A percentile compares a stretch with the other conserved stretches of the same genome.
These are phyloP conservation scores for Conticribra guillardii DNA, from an alignment of 108 stramenopile genomes.

Conservation along the genomic window DNA sequence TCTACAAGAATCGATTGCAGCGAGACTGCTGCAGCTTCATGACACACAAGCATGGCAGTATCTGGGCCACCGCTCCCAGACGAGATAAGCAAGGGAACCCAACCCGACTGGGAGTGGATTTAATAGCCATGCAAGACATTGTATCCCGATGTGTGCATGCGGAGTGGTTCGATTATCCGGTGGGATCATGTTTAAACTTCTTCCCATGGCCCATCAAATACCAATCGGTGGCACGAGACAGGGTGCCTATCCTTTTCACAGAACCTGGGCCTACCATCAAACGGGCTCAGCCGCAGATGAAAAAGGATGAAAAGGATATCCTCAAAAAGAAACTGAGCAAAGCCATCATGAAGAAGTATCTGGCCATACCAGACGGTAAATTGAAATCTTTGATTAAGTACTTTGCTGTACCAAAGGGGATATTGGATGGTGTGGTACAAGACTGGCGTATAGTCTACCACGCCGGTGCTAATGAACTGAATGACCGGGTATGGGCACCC, in stretches of 20 bases:
- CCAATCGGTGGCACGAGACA: constrained; percentile 13
- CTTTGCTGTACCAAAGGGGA: constrained; percentile 57
- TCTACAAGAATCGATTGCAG: background rate
- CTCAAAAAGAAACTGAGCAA: constrained; percentile 35
- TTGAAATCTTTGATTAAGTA: constrained; percentile 34
- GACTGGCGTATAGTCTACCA: constrained; percentile 59
- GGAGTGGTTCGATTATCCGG: constrained; percentile 21
- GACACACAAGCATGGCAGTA: background rate
- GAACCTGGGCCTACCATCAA: constrained; percentile 4
- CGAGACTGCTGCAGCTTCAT: background rate
- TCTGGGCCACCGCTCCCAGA: background rate
- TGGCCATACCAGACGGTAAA: background rate
- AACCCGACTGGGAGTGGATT: background rate
- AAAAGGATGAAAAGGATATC: background rate
- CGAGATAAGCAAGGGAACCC: background rate
- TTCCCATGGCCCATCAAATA: constrained; percentile 19
- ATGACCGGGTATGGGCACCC: constrained; percentile 49
- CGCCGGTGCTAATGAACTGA: constrained; percentile 46
- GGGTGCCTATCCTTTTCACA: constrained; percentile 11
- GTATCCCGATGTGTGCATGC: constrained; percentile 12
- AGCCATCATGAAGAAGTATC: constrained; percentile 29
- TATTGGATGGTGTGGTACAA: no score
- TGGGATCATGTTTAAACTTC: constrained; percentile 3
- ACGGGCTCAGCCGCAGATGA: constrained; percentile 1
- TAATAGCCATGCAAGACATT: constrained; percentile 6